A percentile compares a stretch with the other conserved stretches of the same genome.
These are phyloP conservation scores for Batrachochytrium dendrobatidis DNA, from an alignment of 371 early-diverging fungal species.

Conservation along the genomic window DNA sequence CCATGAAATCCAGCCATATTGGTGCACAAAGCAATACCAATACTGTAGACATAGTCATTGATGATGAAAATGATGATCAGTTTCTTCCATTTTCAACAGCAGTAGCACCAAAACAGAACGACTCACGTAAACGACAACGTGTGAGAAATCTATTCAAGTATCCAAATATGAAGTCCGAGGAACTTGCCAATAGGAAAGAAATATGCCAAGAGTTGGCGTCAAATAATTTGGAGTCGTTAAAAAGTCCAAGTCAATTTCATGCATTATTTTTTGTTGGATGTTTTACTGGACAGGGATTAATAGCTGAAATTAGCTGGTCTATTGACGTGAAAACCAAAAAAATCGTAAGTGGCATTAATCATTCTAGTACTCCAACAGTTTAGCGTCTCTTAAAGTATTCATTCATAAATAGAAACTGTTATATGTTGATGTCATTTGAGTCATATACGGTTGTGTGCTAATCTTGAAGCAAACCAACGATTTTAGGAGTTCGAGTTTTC, in stretches of 20 bases:
- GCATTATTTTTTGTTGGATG: neutral
- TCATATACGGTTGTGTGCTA: neutral
- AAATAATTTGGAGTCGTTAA: neutral
- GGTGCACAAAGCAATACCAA: no score
- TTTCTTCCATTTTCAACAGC: no score
- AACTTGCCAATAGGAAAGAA: neutral
- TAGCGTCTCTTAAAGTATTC: no score
- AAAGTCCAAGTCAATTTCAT: neutral
- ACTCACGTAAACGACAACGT: neutral
- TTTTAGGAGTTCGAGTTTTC: slow-evolving; percentile 9
- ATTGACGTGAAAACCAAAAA: neutral
- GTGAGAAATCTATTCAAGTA: neutral
- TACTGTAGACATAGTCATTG: no score
- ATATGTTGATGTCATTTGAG: neutral
- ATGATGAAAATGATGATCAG: no score
- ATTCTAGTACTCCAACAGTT: no score
- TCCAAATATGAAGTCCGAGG: neutral
- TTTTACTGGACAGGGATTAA: neutral
- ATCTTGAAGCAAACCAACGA: neutral
- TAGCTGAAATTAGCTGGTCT: neutral
- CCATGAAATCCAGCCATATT: no score
- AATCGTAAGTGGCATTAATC: neutral
- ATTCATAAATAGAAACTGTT: no score
- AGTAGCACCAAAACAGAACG: no score
- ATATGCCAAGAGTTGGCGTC: neutral